Percentiles rank a stretch among this genome's conserved stretches.
Conservation (phyloP, 495 filamentous ascomycete species). For the Xylaria curta region DNA sequence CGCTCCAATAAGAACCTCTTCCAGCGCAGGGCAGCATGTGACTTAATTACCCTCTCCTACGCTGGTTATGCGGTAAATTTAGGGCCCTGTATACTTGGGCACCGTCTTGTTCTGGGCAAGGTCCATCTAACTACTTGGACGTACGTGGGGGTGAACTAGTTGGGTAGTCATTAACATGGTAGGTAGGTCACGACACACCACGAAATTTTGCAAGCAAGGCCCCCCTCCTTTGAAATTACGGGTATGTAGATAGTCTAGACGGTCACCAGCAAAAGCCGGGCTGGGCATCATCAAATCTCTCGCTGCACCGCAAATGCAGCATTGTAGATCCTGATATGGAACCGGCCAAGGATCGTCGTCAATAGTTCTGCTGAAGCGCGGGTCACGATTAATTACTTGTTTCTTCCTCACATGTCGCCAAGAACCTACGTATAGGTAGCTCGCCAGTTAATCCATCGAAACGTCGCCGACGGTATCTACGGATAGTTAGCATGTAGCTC, state of each 20-base stretch:
- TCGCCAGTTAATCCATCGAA: too few relatives aligned
- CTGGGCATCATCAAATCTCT: constrained; percentile 14
- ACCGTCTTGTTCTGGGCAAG: constrained; percentile 3
- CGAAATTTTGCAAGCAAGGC: constrained; percentile 21
- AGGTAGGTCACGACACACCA: neutral
- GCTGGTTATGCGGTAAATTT: too few relatives aligned
- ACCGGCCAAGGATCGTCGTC: constrained; percentile 22
- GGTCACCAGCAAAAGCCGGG: constrained; percentile 1
- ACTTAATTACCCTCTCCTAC: neutral
- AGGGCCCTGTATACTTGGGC: too few relatives aligned
- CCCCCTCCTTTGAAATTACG: constrained; percentile 13
- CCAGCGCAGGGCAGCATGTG: neutral
- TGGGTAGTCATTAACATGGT: too few relatives aligned
- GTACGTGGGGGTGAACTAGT: neutral
- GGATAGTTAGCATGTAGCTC: too few relatives aligned
- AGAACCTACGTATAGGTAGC: too few relatives aligned
- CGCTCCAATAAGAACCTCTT: neutral
- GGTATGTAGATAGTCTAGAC: neutral
- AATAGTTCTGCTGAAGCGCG: constrained; percentile 19
- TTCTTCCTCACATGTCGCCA: neutral
- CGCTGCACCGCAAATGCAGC: neutral
- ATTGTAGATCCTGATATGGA: constrained; percentile 11
- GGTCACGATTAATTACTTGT: constrained; percentile 12
- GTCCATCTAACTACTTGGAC: neutral
- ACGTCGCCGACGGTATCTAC: too few relatives aligned